Evolutionary conservation across 2,329 filamentous ascomycete species (phyloP).

Genomic region (Diaporthe vexans): DNA sequence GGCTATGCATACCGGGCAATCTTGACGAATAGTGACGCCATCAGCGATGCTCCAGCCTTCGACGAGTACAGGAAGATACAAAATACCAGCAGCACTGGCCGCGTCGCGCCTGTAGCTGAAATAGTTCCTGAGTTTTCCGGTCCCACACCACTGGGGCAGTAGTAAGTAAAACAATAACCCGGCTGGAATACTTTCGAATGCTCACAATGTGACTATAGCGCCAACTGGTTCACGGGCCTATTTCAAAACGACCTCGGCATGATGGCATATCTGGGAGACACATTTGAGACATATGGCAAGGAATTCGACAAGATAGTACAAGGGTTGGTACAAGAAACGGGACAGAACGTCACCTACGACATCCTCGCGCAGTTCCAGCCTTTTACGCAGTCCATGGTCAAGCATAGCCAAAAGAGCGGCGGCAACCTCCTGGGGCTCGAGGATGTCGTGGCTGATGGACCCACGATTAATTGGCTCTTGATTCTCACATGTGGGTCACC

Average conservation of each 20-base stretch:
- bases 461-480: conserved; percentile 21
- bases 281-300: not conserved
- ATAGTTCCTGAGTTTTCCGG: conserved; percentile 22
- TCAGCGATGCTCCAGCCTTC: conserved; percentile 19
- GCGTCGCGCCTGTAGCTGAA: conserved; percentile 21
- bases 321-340: not conserved
- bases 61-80: conserved; percentile 12
- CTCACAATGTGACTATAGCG: not conserved
- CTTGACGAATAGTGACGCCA: conserved; percentile 21
- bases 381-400: conserved; percentile 22
- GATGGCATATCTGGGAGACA: not conserved
- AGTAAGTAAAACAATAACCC: not conserved
- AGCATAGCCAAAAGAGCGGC: conserved; percentile 44
- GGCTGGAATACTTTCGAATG: not conserved
- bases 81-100: conserved; percentile 11
- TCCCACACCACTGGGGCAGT: conserved; percentile 24
- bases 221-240: conserved; percentile 17
- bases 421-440: conserved; percentile 53
- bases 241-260: not conserved
- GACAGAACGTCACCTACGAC: conserved; percentile 18
- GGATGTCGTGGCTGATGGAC: conserved; percentile 42
- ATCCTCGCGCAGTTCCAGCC: conserved; percentile 12
- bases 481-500: conserved; percentile 1
- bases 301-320: conserved; percentile 15
- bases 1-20: not conserved